Conservation (phyloP, 208 protist species). For the Crithidia fasciculata region DNA sequence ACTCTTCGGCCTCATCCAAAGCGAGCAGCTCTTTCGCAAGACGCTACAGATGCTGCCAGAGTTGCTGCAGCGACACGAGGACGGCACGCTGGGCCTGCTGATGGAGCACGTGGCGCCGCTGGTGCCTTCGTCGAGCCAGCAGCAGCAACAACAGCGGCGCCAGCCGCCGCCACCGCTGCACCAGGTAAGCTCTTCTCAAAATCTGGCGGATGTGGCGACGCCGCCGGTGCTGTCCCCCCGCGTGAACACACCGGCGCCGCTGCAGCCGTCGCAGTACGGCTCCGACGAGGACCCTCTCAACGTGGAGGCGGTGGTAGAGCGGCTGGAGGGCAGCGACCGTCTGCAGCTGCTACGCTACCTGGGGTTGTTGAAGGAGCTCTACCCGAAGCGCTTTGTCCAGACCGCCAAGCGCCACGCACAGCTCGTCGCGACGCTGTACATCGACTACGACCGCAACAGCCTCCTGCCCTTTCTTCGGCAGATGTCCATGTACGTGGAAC, state of each 20-base stretch:
- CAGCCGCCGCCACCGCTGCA: background rate
- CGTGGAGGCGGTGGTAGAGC: slow-evolving; percentile 48
- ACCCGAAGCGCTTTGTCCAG: slow-evolving; percentile 33
- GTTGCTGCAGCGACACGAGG: slow-evolving; percentile 56
- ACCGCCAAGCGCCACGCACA: slow-evolving; percentile 52
- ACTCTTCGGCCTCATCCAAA: slow-evolving; percentile 31
- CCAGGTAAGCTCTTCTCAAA: background rate
- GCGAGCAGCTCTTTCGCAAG: slow-evolving; percentile 41
- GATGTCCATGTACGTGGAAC: slow-evolving; percentile 63
- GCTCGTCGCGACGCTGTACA: slow-evolving; percentile 73
- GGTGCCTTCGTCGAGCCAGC: background rate
- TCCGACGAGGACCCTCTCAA: slow-evolving; percentile 36
- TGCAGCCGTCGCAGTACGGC: slow-evolving; percentile 24
- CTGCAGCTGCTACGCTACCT: slow-evolving; percentile 63
- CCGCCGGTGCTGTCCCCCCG: background rate
- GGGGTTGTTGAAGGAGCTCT: slow-evolving; percentile 37
- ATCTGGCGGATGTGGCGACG: background rate
- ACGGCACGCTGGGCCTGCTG: slow-evolving; percentile 55
- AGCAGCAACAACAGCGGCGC: background rate
- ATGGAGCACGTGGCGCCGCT: slow-evolving; percentile 41
- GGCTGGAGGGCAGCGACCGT: slow-evolving; percentile 55
- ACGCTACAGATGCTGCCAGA: slow-evolving; percentile 55
- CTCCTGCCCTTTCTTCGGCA: slow-evolving; percentile 67
- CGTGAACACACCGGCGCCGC: background rate
- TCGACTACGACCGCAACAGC: slow-evolving; percentile 67